Percentiles rank a stretch among this genome's conserved stretches.
Evolutionary conservation across 306 rosid species (phyloP).

Genomic region (Lotus japonicus): DNA sequence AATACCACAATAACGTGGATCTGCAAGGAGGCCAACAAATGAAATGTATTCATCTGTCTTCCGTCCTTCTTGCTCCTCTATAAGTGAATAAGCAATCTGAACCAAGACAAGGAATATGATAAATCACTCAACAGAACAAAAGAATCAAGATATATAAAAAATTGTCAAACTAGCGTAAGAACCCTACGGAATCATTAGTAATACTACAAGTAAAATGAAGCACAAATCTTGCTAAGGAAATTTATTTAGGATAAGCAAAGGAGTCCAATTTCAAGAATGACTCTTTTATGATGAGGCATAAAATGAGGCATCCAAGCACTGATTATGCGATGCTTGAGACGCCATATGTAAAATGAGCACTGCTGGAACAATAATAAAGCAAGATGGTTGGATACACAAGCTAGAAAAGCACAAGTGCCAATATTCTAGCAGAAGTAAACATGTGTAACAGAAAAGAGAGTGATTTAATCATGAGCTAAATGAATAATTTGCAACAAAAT

Average conservation of each 20-base stretch:
- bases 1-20: constrained; percentile 95
- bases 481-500: neutral
- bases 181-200: neutral
- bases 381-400: too few species aligned
- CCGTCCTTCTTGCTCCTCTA: constrained; percentile 96
- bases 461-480: neutral
- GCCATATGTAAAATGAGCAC: neutral
- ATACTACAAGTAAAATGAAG: constrained; percentile 6
- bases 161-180: neutral
- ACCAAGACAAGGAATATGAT: constrained; percentile 15
- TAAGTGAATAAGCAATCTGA: constrained; percentile 84
- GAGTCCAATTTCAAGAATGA: constrained; percentile 12
- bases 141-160: neutral
- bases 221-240: neutral
- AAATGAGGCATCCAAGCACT: neutral
- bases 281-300: neutral
- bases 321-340: neutral
- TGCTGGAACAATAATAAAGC: too few species aligned
- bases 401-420: neutral
- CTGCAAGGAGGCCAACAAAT: constrained; percentile 92
- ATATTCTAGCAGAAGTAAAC: neutral
- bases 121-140: constrained; percentile 3
- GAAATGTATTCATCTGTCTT: constrained; percentile 71
- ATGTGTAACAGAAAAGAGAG: neutral
- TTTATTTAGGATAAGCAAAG: constrained; percentile 1